A percentile compares a stretch with the other conserved stretches of the same genome.
phyloP scores from a whole-genome alignment of 163 green algal genomes.

The Chlamydomonas reinhardtii region DNA sequence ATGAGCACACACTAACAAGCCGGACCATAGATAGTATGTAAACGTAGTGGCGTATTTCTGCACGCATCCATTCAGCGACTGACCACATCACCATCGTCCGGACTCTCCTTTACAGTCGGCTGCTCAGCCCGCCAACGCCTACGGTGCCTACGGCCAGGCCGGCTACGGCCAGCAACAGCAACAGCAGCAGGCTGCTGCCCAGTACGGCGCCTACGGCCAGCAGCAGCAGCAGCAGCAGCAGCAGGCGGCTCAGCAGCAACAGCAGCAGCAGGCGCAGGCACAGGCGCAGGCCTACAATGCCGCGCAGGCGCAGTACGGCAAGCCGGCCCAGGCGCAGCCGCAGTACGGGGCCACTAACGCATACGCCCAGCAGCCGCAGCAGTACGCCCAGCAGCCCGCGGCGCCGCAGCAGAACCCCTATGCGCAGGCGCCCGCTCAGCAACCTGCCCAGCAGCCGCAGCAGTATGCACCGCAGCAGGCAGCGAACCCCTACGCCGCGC shows the following conservation, averaged over 20 bases:
- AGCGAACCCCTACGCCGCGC: conserved; percentile 6
- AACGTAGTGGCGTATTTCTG: too few relatives aligned
- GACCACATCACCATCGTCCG: too few relatives aligned
- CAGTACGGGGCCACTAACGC: conserved; percentile 16
- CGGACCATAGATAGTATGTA: too few relatives aligned
- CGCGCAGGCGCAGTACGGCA: background rate
- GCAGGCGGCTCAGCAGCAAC: conserved; percentile 4
- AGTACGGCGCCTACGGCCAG: conserved; percentile 14
- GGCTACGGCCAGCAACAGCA: conserved; percentile 16
- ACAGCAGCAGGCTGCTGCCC: background rate
- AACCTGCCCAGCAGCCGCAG: background rate
- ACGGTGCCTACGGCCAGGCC: conserved; percentile 20
- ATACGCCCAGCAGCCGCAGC: conserved; percentile 20
- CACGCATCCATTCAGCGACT: too few relatives aligned
- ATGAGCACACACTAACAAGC: too few relatives aligned
- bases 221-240: conserved; percentile 39
- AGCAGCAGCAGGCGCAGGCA: conserved; percentile 18
- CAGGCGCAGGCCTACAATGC: conserved; percentile 25
- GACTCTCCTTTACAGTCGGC: background rate
- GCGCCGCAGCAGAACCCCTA: conserved; percentile 17
- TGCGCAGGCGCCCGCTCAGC: conserved; percentile 9
- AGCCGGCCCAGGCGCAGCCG: background rate
- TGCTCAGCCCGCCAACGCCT: background rate
- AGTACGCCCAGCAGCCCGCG: background rate
- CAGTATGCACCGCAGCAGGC: conserved; percentile 41